Evolutionary conservation across 805 yeast genomes (phyloP).

Genomic region (Metschnikowia continentalis): DNA sequence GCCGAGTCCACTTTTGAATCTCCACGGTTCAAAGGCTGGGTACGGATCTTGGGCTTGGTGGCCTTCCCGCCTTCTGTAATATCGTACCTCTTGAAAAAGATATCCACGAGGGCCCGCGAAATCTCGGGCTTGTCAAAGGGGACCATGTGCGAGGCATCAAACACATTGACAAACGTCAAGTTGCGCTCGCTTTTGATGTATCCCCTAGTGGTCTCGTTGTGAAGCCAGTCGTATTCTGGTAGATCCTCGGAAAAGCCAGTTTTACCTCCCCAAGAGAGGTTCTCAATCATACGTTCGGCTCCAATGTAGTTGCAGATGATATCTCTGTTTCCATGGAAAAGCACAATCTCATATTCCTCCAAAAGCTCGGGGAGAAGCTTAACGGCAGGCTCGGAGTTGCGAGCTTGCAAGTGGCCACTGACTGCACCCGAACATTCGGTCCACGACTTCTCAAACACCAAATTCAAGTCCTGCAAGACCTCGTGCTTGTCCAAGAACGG

Average conservation of each 20-base stretch:
- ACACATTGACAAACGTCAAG: conserved; percentile 69
- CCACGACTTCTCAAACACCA: conserved; percentile 52
- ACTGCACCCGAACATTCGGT: conserved; percentile 71
- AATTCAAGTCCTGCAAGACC: conserved; percentile 51
- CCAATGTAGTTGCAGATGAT: conserved; percentile 83
- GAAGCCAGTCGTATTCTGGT: conserved; percentile 38
- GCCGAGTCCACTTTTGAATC: no score
- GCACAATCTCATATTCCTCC: conserved; percentile 53
- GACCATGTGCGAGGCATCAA: conserved; percentile 88
- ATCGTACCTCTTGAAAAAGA: conserved; percentile 23
- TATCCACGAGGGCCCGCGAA: conserved; percentile 67
- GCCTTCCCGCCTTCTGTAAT: conserved; percentile 9
- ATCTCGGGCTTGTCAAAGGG: conserved; percentile 75
- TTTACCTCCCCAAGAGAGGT: conserved; percentile 55
- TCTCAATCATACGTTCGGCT: conserved; percentile 58
- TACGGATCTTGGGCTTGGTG: conserved; percentile 15
- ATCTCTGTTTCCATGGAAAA: conserved; percentile 87
- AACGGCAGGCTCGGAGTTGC: conserved; percentile 55
- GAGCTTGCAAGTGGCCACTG: conserved; percentile 46
- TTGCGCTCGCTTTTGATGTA: conserved; percentile 52
- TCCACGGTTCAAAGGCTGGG: conserved; percentile 1
- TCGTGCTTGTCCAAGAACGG: conserved; percentile 46
- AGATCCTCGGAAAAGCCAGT: conserved; percentile 46
- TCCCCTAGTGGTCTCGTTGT: conserved; percentile 38
- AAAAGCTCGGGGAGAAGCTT: conserved; percentile 64